Conservation (phyloP, 345 rosid genomes). For the Syzygium jambos region DNA sequence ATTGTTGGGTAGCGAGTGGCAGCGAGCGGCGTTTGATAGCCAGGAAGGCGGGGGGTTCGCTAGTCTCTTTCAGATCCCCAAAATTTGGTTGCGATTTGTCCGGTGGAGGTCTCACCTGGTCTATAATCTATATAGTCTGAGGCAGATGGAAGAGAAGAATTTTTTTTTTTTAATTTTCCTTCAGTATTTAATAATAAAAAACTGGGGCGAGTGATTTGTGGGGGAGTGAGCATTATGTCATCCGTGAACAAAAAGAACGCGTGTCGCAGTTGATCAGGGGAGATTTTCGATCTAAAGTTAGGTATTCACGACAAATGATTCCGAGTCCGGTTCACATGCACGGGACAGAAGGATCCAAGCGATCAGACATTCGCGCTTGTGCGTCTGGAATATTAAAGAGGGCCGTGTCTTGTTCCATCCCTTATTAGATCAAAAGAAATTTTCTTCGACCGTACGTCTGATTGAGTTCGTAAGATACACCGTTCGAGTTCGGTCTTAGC, state of each 20-base stretch:
- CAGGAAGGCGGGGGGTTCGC: neutral
- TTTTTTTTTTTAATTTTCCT: neutral
- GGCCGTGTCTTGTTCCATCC: neutral
- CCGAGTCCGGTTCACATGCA: too few relatives aligned
- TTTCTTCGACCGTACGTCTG: neutral
- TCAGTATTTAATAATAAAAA: neutral
- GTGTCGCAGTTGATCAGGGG: neutral
- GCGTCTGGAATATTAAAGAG: neutral
- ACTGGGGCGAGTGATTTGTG: neutral
- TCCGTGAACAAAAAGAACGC: neutral
- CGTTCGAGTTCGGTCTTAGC: fast-evolving
- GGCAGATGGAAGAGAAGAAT: neutral
- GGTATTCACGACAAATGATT: too few relatives aligned
- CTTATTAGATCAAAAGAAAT: neutral
- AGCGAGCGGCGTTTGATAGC: neutral
- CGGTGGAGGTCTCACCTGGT: neutral
- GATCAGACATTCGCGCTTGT: too few relatives aligned
- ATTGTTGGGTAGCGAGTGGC: neutral
- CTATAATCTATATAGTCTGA: too few relatives aligned
- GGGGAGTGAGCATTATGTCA: neutral
- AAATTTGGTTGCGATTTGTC: neutral
- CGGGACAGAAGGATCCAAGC: too few relatives aligned
- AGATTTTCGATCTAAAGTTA: neutral
- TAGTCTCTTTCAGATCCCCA: neutral
- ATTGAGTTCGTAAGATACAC: neutral